Conservation (phyloP, 805 yeast species). For the Pichia phayaonensis region DNA sequence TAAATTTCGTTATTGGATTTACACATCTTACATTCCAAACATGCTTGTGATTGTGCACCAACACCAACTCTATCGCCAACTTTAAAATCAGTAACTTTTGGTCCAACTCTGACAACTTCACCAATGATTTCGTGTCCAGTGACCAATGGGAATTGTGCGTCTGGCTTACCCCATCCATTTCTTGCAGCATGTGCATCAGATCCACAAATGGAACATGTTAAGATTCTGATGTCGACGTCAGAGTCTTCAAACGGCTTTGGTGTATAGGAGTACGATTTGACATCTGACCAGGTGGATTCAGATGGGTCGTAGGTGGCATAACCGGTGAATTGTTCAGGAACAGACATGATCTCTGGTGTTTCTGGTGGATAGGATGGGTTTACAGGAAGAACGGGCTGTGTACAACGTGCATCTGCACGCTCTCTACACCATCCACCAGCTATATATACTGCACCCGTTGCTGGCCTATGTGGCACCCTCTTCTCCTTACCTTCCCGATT, state of each 20-base stretch:
- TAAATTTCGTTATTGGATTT: constrained; percentile 39
- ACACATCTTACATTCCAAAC: constrained; percentile 56
- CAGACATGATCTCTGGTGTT: background rate
- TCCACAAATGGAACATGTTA: constrained; percentile 50
- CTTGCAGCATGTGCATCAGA: constrained; percentile 47
- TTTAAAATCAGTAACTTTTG: constrained; percentile 41
- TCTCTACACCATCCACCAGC: no score
- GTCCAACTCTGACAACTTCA: constrained; percentile 49
- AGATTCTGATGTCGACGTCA: constrained; percentile 40
- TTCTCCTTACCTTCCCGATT: no score
- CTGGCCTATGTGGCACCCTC: no score
- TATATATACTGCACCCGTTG: no score
- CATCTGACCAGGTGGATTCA: constrained; percentile 27
- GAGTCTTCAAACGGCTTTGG: constrained; percentile 32
- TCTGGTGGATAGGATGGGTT: no score
- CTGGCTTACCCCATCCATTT: constrained; percentile 40
- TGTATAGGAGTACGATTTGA: constrained; percentile 22
- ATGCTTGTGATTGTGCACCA: constrained; percentile 62
- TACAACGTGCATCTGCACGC: no score
- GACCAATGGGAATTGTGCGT: constrained; percentile 26
- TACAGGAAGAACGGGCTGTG: no score
- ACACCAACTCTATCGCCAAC: constrained; percentile 75
- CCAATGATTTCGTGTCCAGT: constrained; percentile 66
- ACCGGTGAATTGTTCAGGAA: constrained; percentile 33
- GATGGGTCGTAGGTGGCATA: constrained; percentile 30